These are phyloP conservation scores for Mycena metata DNA, from an alignment of 768 basidiomycete species.

Conservation along the genomic window DNA sequence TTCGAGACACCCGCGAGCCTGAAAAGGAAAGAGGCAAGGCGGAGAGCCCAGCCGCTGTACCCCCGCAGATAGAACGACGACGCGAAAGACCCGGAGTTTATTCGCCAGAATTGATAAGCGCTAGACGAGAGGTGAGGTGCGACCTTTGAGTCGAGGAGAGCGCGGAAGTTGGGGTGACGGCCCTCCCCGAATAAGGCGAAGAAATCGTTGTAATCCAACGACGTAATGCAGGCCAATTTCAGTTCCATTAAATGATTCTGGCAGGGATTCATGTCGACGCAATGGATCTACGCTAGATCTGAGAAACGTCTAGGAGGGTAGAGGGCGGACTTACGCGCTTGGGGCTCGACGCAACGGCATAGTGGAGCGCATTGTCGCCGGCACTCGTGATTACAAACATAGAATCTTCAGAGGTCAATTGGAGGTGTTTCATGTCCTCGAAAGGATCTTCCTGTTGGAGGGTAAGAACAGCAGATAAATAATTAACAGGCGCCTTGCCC, in stretches of 20 bases:
- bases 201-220: constrained; percentile 71
- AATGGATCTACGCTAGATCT: constrained; percentile 20
- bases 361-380: constrained; percentile 86
- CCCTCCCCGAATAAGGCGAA: constrained; percentile 79
- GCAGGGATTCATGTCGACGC: constrained; percentile 64
- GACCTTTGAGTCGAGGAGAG: constrained; percentile 69
- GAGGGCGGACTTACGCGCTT: constrained; percentile 54
- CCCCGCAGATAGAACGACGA: constrained; percentile 78
- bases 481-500: constrained; percentile 50
- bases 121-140: constrained; percentile 77
- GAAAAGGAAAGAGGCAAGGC: constrained; percentile 71
- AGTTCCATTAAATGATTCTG: constrained; percentile 86
- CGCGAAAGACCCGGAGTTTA: constrained; percentile 64
- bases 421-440: constrained; percentile 76
- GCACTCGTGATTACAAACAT: constrained; percentile 83
- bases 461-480: neutral
- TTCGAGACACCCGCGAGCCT: constrained; percentile 67
- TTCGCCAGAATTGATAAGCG: constrained; percentile 84
- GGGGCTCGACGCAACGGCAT: constrained; percentile 75
- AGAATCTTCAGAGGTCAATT: constrained; percentile 71
- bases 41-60: constrained; percentile 77
- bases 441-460: constrained; percentile 74
- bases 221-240: constrained; percentile 76
- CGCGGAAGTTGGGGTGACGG: constrained; percentile 68
- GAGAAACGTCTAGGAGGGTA: neutral